Percentiles rank a stretch among this genome's conserved stretches.
These are phyloP conservation scores for Apiospora koreana DNA, from an alignment of 2,329 filamentous ascomycete species.

Conservation along the genomic window DNA sequence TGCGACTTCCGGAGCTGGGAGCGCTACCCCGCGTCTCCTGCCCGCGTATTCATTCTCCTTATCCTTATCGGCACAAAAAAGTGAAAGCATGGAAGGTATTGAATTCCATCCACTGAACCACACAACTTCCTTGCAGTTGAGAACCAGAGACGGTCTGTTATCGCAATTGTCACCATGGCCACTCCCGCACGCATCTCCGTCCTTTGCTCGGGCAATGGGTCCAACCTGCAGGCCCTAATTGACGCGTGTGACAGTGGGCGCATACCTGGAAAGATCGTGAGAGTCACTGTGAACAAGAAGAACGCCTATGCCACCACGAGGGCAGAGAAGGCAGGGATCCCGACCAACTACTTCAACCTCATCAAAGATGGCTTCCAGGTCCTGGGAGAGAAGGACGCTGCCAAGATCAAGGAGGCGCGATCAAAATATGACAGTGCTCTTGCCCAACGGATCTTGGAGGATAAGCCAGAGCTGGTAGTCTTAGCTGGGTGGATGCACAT, in stretches of 20 bases:
- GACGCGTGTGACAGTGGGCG: conserved; percentile 43
- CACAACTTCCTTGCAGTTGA: background rate
- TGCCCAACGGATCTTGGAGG: conserved; percentile 64
- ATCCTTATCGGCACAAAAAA: background rate
- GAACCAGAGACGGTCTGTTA: conserved; percentile 1
- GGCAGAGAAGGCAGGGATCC: conserved; percentile 59
- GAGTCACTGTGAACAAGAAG: conserved; percentile 50
- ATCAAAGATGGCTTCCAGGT: conserved; percentile 66
- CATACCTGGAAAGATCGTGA: conserved; percentile 46
- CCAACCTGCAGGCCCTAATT: conserved; percentile 73
- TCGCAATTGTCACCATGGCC: background rate
- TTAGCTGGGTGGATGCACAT: conserved; percentile 90
- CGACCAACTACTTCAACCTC: conserved; percentile 80
- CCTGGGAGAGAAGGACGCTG: conserved; percentile 61
- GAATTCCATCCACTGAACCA: background rate
- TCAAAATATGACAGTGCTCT: conserved; percentile 74
- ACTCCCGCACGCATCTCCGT: conserved; percentile 46
- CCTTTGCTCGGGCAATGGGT: conserved; percentile 67
- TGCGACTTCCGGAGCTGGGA: background rate
- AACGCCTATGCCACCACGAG: conserved; percentile 46
- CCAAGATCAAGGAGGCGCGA: conserved; percentile 57
- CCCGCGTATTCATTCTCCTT: background rate
- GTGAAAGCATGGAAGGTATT: background rate
- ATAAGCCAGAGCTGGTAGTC: conserved; percentile 73
- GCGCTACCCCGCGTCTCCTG: background rate